Conservation (phyloP, 2,329 filamentous ascomycete species). For the Diaporthe humulicola region DNA sequence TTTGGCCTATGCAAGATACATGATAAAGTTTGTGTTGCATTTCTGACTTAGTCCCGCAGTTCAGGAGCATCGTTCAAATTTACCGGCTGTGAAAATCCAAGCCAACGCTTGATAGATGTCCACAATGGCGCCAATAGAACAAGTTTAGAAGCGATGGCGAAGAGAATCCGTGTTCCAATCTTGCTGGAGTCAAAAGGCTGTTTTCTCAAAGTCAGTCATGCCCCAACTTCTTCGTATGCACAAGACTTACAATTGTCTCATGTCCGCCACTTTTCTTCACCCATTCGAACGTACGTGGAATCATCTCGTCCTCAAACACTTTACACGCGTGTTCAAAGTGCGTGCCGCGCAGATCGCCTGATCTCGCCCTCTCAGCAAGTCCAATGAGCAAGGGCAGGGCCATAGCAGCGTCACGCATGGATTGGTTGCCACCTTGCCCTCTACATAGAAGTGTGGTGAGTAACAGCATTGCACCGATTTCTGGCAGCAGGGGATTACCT, state of each 20-base stretch:
- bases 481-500: not conserved
- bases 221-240: too few relatives aligned
- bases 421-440: constrained; percentile 12
- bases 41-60: not conserved
- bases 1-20: not conserved
- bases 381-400: not conserved
- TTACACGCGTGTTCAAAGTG: not conserved
- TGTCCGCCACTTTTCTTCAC: constrained; percentile 9
- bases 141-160: not conserved
- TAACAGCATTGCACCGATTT: too few relatives aligned
- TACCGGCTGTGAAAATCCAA: not conserved
- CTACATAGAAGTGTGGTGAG: not conserved
- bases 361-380: not conserved
- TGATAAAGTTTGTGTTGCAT: not conserved
- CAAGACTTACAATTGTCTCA: not conserved
- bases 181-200: constrained; percentile 19
- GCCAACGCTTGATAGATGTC: not conserved
- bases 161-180: not conserved
- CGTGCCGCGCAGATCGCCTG: not conserved
- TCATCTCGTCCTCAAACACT: not conserved
- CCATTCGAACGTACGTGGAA: not conserved
- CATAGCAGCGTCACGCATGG: constrained; percentile 9
- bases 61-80: constrained; percentile 8
- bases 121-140: not conserved
- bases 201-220: not conserved